Percentiles rank a stretch among this genome's conserved stretches.
Evolutionary conservation across 495 filamentous ascomycete genomes (phyloP).

Genomic region (Penicillium coprophilum): DNA sequence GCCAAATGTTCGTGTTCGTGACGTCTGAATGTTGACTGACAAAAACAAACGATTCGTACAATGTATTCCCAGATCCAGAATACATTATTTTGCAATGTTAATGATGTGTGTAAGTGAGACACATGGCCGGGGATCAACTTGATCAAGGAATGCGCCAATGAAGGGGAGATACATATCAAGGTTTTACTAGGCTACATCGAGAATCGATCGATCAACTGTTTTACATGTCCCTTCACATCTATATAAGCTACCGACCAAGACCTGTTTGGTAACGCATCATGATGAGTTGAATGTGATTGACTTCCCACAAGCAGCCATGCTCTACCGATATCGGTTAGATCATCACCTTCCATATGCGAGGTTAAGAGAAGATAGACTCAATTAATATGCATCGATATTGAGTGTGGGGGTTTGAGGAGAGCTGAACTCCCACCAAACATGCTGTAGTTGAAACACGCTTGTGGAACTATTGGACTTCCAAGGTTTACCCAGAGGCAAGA

Average conservation of each 20-base stretch:
- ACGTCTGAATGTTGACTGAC: too few species aligned
- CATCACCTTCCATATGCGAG: not conserved
- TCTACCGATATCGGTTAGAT: not conserved
- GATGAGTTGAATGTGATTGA: not conserved
- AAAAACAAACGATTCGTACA: too few species aligned
- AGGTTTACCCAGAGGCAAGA: not conserved
- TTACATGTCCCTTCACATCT: not conserved
- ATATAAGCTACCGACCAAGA: too few species aligned
- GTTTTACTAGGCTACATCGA: not conserved
- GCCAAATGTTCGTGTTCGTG: too few species aligned
- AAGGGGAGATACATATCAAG: not conserved
- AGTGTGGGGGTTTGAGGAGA: not conserved
- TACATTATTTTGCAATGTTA: too few species aligned
- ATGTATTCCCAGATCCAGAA: too few species aligned
- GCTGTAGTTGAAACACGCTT: not conserved
- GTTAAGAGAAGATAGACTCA: not conserved
- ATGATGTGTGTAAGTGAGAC: too few species aligned
- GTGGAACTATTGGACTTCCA: not conserved
- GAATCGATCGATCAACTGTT: not conserved
- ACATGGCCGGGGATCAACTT: too few species aligned
- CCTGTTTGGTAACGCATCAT: too few species aligned
- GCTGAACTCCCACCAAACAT: not conserved
- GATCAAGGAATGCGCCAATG: not conserved
- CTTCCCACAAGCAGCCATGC: not conserved
- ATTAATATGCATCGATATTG: not conserved